Base-by-base conservation (phyloP, 805 yeast species). In the Pichia nanzhaoensis region DNA sequence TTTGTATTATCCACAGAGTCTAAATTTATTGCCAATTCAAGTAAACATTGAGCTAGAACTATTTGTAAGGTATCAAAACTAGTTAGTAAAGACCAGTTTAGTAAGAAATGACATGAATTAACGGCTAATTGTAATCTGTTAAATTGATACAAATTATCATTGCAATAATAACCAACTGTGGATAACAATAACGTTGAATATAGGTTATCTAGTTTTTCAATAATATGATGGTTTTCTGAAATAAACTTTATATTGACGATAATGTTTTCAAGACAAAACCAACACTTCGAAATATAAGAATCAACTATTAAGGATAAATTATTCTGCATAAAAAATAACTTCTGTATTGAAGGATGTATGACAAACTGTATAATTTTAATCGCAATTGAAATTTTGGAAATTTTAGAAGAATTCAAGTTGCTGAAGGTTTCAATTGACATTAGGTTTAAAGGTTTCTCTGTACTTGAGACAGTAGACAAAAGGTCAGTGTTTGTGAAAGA, bases 221-320 rank as follows among this genome's bases (percentile, higher is more conserved):
- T 37, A n/a, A 34, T 24, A 12, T 42, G 30, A 7, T 34, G 16
- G 4, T 44, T 44, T n/a, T 50, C 44, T n/a, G 55, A 42, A 22
- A 46, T 52, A 16, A 57, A 52, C 9, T 51, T 45, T 2, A 52
- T 40, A 44, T 64, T 63, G 12, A 59, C 48, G 1, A 56, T 59
- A 3, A 55, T 51, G 38, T 63, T 61, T 33, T 61, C 61, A 39
- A 63, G 39, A 36, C 67, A 64, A 44, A 63, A 59, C 67, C 67
- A 64, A 2, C 56, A 44, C 41, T 63, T 52, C 17, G 54, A 49
- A 2, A 61, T 52, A 13, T 53, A 45, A 24, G 55, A 56, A 32
- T 64, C 63, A 2, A 63, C 19, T 10, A 49, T 39, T 19, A 54
- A 50, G 1, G 53, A 46, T 5, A 50, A 47, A 21, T 56, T 58